Evolutionary conservation across 805 yeast genomes (phyloP).

Genomic region (Jamesozyma jinghongensis): DNA sequence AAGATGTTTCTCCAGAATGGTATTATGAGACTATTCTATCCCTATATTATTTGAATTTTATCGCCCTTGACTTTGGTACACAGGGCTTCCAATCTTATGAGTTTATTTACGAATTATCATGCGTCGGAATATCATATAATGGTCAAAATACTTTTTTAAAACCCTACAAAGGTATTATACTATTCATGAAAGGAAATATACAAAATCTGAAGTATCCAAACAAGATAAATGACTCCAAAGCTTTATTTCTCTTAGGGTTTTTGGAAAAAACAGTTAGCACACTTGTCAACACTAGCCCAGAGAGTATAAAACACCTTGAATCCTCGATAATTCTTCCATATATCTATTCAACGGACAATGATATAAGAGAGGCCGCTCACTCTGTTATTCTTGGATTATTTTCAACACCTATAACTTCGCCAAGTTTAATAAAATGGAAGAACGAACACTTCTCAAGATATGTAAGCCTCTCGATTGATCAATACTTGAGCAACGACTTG

Average conservation of each 20-base stretch:
- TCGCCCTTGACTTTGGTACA: constrained; percentile 19
- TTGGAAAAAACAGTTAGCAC: constrained; percentile 14
- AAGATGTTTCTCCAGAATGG: constrained; percentile 7
- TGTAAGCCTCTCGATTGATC: constrained; percentile 10
- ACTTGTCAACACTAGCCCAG: constrained; percentile 1
- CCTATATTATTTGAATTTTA: constrained; percentile 19
- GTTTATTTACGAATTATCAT: constrained; percentile 15
- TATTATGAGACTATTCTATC: constrained; percentile 10
- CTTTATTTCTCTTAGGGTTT: constrained; percentile 18
- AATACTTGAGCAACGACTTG: constrained; percentile 9
- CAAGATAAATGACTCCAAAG: constrained; percentile 16
- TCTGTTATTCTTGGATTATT: constrained; percentile 15
- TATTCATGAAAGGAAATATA: constrained; percentile 11
- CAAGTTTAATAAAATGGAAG: constrained; percentile 13
- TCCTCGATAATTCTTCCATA: constrained; percentile 9
- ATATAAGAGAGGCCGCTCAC: constrained; percentile 21
- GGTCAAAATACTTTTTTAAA: neutral
- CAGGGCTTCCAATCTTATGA: constrained; percentile 24
- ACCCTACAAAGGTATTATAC: constrained; percentile 6
- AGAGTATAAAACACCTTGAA: constrained; percentile 6
- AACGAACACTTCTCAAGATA: constrained; percentile 10
- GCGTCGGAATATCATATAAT: constrained; percentile 5
- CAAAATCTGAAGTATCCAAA: constrained; percentile 5
- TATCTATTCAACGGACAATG: constrained; percentile 6
- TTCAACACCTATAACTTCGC: constrained; percentile 3